phyloP scores from a whole-genome alignment of 164 flowering plant species.

The Vitis rupestris region DNA sequence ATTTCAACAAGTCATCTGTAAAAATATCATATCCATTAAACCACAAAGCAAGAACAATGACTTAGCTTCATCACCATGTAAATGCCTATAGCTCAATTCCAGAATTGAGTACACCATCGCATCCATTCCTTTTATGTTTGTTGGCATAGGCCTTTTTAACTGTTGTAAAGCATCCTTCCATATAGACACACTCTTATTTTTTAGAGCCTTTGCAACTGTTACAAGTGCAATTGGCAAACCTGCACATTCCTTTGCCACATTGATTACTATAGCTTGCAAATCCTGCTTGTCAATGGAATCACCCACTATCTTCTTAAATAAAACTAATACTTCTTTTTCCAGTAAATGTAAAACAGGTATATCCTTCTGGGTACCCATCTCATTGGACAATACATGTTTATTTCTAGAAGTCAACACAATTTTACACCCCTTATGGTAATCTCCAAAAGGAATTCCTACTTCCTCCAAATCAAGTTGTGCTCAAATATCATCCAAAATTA shows the following conservation, averaged over 20 bases:
- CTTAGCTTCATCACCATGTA: too few relatives aligned
- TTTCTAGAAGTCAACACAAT: not conserved
- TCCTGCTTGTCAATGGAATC: not conserved
- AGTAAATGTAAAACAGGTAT: not conserved
- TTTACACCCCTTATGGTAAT: not conserved
- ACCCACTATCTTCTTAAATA: not conserved
- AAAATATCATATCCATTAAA: not conserved
- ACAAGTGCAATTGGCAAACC: not conserved
- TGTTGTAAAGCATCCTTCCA: slow-evolving; percentile 3
- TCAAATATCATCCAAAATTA: not conserved
- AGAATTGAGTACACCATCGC: too few relatives aligned
- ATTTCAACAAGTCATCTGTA: not conserved
- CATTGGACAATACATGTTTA: not conserved
- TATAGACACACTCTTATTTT: not conserved
- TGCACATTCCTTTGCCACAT: not conserved
- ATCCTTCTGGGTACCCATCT: not conserved
- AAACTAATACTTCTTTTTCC: not conserved
- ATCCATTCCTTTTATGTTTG: too few relatives aligned
- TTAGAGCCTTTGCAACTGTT: not conserved
- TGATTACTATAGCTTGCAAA: not conserved
- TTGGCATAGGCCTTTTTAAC: not conserved
- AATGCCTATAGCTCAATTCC: too few relatives aligned
- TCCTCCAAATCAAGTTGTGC: not conserved
- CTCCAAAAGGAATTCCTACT: not conserved
- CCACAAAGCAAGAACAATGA: too few relatives aligned